A percentile compares a stretch with the other conserved stretches of the same genome.
These are phyloP conservation scores for Pichia pseudocactophila DNA, from an alignment of 805 yeast genomes.

Conservation along the genomic window DNA sequence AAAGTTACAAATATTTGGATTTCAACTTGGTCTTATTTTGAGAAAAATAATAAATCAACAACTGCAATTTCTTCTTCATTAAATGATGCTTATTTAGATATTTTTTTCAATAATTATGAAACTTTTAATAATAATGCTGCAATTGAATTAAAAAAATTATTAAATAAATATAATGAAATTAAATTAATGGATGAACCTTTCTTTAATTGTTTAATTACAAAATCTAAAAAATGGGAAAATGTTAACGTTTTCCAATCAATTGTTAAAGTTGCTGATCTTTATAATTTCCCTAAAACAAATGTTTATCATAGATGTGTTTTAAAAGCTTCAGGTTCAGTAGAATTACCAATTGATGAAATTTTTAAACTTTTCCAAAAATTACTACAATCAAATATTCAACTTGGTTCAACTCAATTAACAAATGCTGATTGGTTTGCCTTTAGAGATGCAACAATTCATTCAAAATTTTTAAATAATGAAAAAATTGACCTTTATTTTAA, in stretches of 20 bases:
- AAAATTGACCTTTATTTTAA: conserved; percentile 46
- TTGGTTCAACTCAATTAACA: conserved; percentile 50
- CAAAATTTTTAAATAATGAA: conserved; percentile 24
- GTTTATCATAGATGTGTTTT: conserved; percentile 66
- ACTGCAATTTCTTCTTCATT: conserved; percentile 65
- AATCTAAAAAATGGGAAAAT: conserved; percentile 58
- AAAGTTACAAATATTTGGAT: conserved; percentile 54
- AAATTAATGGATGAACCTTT: conserved; percentile 72
- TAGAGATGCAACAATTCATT: conserved; percentile 62
- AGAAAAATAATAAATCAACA: conserved; percentile 36
- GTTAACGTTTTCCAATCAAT: conserved; percentile 55
- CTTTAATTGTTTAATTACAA: conserved; percentile 64
- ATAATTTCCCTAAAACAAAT: conserved; percentile 50
- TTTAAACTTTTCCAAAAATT: conserved; percentile 24
- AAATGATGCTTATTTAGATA: conserved; percentile 57
- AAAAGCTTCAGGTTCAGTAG: conserved; percentile 60
- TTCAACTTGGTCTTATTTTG: conserved; percentile 48
- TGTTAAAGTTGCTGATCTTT: conserved; percentile 49
- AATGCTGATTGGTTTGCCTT: conserved; percentile 82
- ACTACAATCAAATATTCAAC: conserved; percentile 36
- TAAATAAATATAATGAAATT: conserved; percentile 45
- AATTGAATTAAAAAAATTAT: conserved; percentile 43
- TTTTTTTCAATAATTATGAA: conserved; percentile 59
- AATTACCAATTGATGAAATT: conserved; percentile 44
- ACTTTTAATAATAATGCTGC: conserved; percentile 45